phyloP scores from a whole-genome alignment of 345 rosid genomes.

The Citrus reticulata region DNA sequence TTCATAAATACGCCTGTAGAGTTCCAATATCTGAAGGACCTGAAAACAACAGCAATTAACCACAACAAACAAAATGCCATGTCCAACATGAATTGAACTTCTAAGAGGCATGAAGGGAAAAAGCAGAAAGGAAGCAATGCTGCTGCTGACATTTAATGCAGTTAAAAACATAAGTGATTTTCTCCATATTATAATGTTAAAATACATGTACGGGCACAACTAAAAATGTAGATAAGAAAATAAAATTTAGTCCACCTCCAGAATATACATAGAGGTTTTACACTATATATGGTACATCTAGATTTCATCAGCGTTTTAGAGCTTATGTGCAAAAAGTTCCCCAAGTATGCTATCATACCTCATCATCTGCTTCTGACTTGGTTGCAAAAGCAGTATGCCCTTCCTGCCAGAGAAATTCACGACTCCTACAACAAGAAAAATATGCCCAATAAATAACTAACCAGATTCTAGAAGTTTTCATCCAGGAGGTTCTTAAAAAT shows the following conservation, averaged over 20 bases:
- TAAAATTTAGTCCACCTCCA: too few relatives aligned
- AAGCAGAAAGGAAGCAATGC: not conserved
- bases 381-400: slow-evolving; percentile 97
- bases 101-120: not conserved
- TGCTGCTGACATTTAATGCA: not conserved
- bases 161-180: slow-evolving; percentile 7
- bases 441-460: not conserved
- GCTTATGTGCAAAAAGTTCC: not conserved
- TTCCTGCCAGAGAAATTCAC: slow-evolving; percentile 99
- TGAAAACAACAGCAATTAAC: slow-evolving; percentile 18
- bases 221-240: too few relatives aligned
- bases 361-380: slow-evolving; percentile 78
- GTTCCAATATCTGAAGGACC: slow-evolving; percentile 84
- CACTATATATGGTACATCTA: not conserved
- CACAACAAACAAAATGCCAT: slow-evolving; percentile 15
- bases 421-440: slow-evolving; percentile 61
- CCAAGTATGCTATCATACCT: slow-evolving; percentile 42
- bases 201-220: too few relatives aligned
- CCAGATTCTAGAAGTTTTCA: not conserved
- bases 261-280: not conserved
- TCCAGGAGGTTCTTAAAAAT: not conserved
- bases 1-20: slow-evolving; percentile 83
- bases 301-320: too few relatives aligned
- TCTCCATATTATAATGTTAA: too few relatives aligned
- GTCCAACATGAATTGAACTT: slow-evolving; percentile 10